Percentiles rank a stretch among this genome's conserved stretches.
These are phyloP conservation scores for Colletotrichum filicis DNA, from an alignment of 2,329 filamentous ascomycete species.

Conservation along the genomic window DNA sequence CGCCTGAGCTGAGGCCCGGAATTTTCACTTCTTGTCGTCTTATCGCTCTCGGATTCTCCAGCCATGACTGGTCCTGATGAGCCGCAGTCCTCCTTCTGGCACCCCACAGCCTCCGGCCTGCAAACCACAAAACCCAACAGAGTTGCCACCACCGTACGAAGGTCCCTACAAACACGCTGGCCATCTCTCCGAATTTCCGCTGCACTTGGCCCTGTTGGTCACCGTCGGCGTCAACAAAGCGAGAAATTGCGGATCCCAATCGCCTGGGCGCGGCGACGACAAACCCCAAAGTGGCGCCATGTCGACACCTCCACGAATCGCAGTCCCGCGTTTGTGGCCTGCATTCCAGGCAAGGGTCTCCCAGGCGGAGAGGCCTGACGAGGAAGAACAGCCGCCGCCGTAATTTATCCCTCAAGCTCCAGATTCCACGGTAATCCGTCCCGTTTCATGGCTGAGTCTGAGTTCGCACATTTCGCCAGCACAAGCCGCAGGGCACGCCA, in stretches of 20 bases:
- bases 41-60: not conserved
- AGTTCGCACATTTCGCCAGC: not conserved
- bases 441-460: constrained; percentile 31
- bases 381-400: constrained; percentile 26
- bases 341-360: not conserved
- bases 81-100: not conserved
- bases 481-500: constrained; percentile 2
- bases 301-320: constrained; percentile 20
- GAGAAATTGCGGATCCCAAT: constrained; percentile 1
- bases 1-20: not conserved
- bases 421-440: constrained; percentile 25
- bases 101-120: not conserved
- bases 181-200: constrained; percentile 23
- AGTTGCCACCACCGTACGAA: not conserved
- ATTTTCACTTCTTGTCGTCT: constrained; percentile 6
- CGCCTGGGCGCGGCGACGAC: constrained; percentile 18
- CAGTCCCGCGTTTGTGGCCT: constrained; percentile 11
- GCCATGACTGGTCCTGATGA: not conserved
- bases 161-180: not conserved
- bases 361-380: constrained; percentile 11
- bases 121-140: not conserved
- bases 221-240: constrained; percentile 33
- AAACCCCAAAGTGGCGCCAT: constrained; percentile 20
- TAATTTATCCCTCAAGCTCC: constrained; percentile 15
- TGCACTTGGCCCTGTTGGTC: constrained; percentile 21